Conservation (phyloP, 768 basidiomycete species). For the Amanita inopinata region DNA sequence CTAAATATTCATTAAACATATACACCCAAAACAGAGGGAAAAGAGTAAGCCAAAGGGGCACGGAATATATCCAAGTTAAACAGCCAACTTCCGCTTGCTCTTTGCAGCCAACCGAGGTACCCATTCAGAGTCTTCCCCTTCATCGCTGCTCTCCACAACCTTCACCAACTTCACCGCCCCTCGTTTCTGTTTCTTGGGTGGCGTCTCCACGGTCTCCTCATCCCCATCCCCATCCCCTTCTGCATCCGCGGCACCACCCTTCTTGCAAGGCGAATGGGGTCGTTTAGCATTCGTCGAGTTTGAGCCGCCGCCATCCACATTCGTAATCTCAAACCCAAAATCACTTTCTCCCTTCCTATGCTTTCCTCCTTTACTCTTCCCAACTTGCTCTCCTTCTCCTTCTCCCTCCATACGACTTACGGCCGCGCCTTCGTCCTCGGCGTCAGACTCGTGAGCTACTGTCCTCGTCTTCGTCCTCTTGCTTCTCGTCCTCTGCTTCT, state of each 20-base stretch:
- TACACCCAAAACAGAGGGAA: no score
- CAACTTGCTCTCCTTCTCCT: slow-evolving; percentile 13
- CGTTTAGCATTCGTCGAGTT: slow-evolving; percentile 31
- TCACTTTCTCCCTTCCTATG: slow-evolving; percentile 14
- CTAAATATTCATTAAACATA: no score
- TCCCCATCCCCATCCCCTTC: no score
- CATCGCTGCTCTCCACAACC: slow-evolving; percentile 19
- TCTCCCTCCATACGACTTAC: slow-evolving; percentile 18
- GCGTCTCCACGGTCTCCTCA: slow-evolving; percentile 17
- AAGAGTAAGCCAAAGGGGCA: no score
- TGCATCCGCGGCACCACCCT: background rate
- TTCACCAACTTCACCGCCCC: slow-evolving; percentile 15
- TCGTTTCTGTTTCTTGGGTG: slow-evolving; percentile 25
- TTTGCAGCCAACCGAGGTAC: slow-evolving; percentile 8
- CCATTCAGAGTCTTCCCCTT: slow-evolving; percentile 10
- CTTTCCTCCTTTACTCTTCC: slow-evolving; percentile 12
- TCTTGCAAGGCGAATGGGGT: slow-evolving; percentile 5
- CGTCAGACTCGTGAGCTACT: slow-evolving; percentile 18
- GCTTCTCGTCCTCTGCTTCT: slow-evolving; percentile 29
- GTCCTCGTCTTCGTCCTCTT: slow-evolving; percentile 15
- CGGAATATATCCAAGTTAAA: no score
- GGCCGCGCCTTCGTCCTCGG: slow-evolving; percentile 19
- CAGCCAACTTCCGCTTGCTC: slow-evolving; percentile 11
- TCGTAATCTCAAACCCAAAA: slow-evolving; percentile 37
- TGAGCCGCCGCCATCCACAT: no score